These are phyloP conservation scores for Beta corolliflora DNA, from an alignment of 179 eudicot species.

Conservation along the genomic window DNA sequence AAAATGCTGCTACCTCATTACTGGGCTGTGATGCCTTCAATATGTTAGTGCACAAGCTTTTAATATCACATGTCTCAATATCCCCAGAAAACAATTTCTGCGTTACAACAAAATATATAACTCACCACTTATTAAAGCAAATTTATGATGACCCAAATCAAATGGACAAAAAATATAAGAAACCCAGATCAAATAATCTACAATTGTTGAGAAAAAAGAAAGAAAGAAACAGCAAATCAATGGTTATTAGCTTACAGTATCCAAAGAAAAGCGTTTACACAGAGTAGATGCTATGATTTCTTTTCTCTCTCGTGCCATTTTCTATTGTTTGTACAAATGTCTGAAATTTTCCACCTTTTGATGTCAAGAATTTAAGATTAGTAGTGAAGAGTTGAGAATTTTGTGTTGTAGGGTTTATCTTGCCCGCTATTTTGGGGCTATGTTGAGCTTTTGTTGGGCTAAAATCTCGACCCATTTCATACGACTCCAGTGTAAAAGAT, in stretches of 20 bases:
- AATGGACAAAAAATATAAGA: background rate
- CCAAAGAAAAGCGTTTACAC: conserved; percentile 52
- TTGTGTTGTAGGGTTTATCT: no score
- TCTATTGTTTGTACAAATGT: no score
- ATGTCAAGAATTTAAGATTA: no score
- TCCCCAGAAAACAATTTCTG: conserved; percentile 56
- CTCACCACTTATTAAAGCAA: background rate
- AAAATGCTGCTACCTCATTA: conserved; percentile 44
- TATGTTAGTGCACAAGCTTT: conserved; percentile 56
- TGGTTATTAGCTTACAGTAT: conserved; percentile 45
- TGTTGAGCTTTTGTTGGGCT: no score
- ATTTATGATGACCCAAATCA: no score
- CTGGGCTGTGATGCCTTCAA: conserved; percentile 41
- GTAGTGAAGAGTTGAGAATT: no score
- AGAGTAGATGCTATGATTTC: conserved; percentile 52
- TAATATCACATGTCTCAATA: conserved; percentile 50
- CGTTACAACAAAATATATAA: conserved; percentile 18
- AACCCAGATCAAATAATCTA: conserved; percentile 1
- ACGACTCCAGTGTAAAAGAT: no score
- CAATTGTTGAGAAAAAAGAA: background rate
- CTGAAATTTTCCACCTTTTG: no score
- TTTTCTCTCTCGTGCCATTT: conserved; percentile 35
- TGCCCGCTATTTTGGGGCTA: no score
- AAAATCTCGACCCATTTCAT: no score
- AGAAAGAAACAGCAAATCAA: background rate